Evolutionary conservation across 805 yeast genomes (phyloP), one percentile per base, ranked within the genome.

Genomic region (Helenozyma baotianmanensis): DNA sequence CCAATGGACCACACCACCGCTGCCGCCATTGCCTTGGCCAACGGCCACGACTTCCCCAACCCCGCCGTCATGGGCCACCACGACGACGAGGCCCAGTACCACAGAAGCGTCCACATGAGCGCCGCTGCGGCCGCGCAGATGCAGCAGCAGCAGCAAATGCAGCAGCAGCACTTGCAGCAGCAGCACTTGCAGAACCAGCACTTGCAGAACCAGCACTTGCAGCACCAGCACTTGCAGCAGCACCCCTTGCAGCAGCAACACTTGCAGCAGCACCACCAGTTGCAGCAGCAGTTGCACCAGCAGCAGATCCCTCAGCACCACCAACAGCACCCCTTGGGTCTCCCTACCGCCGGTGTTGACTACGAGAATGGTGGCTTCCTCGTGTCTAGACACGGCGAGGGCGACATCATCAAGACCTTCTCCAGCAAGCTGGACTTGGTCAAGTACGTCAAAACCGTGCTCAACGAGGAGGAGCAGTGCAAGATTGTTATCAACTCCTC

Each of bases 401-500:
- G 49, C 17, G 51, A 47, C 36, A 45, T 47, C 39, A 47, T 47
- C 47, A 47, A 47, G 48, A 47, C 51, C 12, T 47, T 47, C 33
- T 21, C 39, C 22, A 36, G 46, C 27, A 47, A 47, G 42, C 50
- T 27, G 40, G 51, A 47, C 22, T 34, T 46, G 36, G 57, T 53
- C 35, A 51, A 53, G 42, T 53, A 48, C 41, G 70, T 67, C 26
- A 66, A 65, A 47, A 55, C 54, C 21, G 57, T 52, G 23, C 62
- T 67, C 34, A 61, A 64, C 41, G 49, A 45, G 32, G 56, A 53
- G 45, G 59, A 54, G 44, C 49, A 48, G 38, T 66, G 72, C 47
- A 60, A 64, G 46, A 65, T 67, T 48, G 73, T 67, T 26, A 66
- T 67, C 49, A 64, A 64, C 48, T 62, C 70, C 18, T 64, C 70